Conservation (phyloP, 1,284 basidiomycete genomes). For the Vanrija sp. region DNA sequence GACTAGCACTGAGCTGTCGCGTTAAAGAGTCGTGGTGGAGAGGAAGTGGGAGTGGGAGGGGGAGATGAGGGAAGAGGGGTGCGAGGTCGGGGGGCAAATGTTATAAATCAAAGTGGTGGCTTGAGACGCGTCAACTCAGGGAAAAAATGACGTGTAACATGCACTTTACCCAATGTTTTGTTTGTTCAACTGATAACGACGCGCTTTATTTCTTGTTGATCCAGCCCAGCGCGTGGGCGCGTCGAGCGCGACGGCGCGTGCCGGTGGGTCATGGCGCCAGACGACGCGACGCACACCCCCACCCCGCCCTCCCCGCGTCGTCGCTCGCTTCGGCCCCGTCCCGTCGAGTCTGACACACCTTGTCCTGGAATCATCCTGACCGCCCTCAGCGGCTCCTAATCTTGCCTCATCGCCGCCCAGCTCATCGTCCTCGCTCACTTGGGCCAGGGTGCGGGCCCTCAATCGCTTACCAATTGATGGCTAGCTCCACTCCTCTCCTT, state of each 20-base stretch:
- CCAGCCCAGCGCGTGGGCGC: not conserved
- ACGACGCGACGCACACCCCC: not conserved
- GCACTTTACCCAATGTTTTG: not conserved
- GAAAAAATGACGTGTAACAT: not conserved
- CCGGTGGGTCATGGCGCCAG: not conserved
- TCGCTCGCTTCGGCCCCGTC: too few species aligned
- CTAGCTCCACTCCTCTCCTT: too few species aligned
- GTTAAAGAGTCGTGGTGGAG: slow-evolving; percentile 55
- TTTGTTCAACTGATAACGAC: not conserved
- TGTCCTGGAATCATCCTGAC: too few species aligned
- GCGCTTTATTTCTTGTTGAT: not conserved
- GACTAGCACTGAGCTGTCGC: not conserved
- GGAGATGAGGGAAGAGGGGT: slow-evolving; percentile 1
- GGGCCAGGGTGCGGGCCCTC: too few species aligned
- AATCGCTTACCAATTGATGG: too few species aligned
- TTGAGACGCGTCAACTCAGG: slow-evolving; percentile 2
- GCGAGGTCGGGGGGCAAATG: not conserved
- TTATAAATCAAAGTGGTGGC: slow-evolving; percentile 2
- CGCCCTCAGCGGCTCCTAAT: too few species aligned
- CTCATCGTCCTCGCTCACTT: too few species aligned
- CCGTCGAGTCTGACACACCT: too few species aligned
- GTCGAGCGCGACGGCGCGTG: not conserved
- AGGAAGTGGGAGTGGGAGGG: slow-evolving; percentile 15
- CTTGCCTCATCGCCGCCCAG: too few species aligned
- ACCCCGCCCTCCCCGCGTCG: too few species aligned